Evolutionary conservation across 345 rosid genomes (phyloP), one percentile per base, ranked within the genome.

Genomic region (Gossypium anomalum): DNA sequence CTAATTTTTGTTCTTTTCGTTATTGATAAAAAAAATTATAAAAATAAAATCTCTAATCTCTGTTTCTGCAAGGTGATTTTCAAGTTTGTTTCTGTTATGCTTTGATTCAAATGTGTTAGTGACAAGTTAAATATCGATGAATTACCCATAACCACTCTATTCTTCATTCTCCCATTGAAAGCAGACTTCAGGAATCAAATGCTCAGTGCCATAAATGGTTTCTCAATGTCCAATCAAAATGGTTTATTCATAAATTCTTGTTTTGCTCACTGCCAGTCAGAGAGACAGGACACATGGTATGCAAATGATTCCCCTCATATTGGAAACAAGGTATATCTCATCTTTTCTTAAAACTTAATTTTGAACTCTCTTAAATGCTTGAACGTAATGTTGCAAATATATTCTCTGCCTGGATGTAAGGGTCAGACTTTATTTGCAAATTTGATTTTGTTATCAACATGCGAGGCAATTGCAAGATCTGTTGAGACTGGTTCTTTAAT

Each of bases 401-500:
- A 52, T 52, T 16, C 56, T 52, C 7, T 9, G 20, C 8, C 7
- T 52, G 56, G 19, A 52, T 16, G 56, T 52, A 52, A 15, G 2
- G 56, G n/a, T 16, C 20, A 52, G 9, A 52, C 1, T 52, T 16
- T 52, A 15, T 61, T 15, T 61, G 43, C 65, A 27, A 60, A 34
- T 70, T 49, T 53, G 43, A 41, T 75, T 56, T 70, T 66, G 38
- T 71, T 75, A 72, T 83, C 19, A 63, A 72, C 62, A 11, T 70
- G 80, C 95, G n/a, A 94, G 98, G 80, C 86, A 57, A 76, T 92
- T 27, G 98, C 94, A 25, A 80, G 79, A 48, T 78, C 97, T n/a
- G 98, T 94, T n/a, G 98, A 65, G 95, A 92, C 73, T 92, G 98
- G 96, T 92, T 81, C 77, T 90, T 89, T 47, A 93, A 89, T 27